Percentiles rank a stretch among this genome's conserved stretches.
Evolutionary conservation across 1,284 basidiomycete species (phyloP).

Genomic region (Puccinia novopanici): DNA sequence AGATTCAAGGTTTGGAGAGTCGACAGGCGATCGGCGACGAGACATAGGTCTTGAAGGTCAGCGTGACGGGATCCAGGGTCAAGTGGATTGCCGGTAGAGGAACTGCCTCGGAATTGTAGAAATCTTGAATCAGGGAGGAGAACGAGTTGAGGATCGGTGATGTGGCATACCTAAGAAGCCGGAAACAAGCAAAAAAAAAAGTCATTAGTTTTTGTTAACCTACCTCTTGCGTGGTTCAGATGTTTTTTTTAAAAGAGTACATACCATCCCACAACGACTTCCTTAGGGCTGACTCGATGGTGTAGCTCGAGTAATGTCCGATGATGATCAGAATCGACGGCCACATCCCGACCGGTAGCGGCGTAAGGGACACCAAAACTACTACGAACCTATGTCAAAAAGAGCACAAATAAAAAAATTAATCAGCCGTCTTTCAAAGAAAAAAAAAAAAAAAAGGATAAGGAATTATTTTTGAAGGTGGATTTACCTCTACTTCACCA

Average conservation of each 20-base stretch:
- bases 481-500: constrained; percentile 71
- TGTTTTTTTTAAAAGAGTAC: constrained; percentile 58
- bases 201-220: constrained; percentile 41
- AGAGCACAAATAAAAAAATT: neutral
- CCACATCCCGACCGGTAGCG: constrained; percentile 65
- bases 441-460: constrained; percentile 61
- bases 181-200: no score
- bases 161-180: constrained; percentile 74
- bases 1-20: constrained; percentile 56
- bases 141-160: constrained; percentile 88
- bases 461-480: constrained; percentile 67
- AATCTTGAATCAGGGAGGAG: constrained; percentile 97
- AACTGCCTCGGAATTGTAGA: constrained; percentile 87
- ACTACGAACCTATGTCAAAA: constrained; percentile 37
- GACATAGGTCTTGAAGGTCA: constrained; percentile 84
- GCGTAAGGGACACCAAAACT: constrained; percentile 50
- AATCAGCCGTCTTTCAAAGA: neutral
- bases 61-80: constrained; percentile 80
- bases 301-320: constrained; percentile 88
- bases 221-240: constrained; percentile 1
- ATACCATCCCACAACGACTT: constrained; percentile 86
- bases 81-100: constrained; percentile 90
- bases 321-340: constrained; percentile 95
- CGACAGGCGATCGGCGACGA: constrained; percentile 58
- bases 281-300: constrained; percentile 77